phyloP scores from a whole-genome alignment of 2,329 filamentous ascomycete genomes.

The Trichoderma sp. region DNA sequence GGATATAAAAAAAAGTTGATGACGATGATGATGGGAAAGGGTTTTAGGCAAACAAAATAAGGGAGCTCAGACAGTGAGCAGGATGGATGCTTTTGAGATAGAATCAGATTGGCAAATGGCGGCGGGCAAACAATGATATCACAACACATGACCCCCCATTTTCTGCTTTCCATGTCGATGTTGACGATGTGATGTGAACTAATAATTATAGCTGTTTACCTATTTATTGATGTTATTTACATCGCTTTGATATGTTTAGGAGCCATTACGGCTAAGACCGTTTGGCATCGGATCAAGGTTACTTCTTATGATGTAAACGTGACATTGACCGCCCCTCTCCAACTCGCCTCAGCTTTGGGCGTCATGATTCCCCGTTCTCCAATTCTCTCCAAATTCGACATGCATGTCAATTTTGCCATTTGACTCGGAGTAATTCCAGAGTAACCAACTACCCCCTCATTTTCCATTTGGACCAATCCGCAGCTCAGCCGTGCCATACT shows the following conservation, averaged over 20 bases:
- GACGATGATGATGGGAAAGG: neutral
- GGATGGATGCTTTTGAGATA: neutral
- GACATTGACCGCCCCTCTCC: neutral
- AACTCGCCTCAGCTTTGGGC: neutral
- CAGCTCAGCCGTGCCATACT: neutral
- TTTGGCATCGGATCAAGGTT: constrained; percentile 1
- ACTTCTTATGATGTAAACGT: constrained; percentile 16
- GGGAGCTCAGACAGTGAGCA: neutral
- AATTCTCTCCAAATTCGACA: neutral
- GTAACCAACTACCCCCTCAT: neutral
- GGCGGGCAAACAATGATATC: neutral
- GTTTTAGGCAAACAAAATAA: neutral
- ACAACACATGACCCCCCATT: neutral
- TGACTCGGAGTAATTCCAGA: neutral
- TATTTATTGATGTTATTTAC: neutral
- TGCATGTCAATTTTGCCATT: neutral
- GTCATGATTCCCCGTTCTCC: neutral
- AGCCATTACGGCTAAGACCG: neutral
- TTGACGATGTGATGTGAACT: neutral
- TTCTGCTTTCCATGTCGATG: neutral
- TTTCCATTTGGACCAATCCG: neutral
- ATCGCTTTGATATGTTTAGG: neutral
- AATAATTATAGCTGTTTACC: neutral
- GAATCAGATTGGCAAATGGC: constrained; percentile 1
- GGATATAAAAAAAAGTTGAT: neutral